Base-by-base conservation (phyloP, 306 rosid species). In the Acacia crassicarpa region DNA sequence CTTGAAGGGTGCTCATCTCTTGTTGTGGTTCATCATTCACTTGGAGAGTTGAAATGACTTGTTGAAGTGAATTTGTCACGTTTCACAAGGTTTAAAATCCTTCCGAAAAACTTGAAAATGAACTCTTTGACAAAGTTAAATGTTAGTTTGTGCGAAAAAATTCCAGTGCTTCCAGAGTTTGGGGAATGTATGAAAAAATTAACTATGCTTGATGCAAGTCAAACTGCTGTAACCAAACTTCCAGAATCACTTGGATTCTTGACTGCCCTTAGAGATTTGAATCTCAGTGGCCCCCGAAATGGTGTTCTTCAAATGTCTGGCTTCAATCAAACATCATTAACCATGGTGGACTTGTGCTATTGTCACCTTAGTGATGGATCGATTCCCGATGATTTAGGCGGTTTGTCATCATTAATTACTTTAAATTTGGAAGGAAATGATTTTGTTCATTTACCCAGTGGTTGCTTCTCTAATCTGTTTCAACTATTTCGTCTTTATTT, bases 191-290 rank as follows among this genome's bases (percentile, higher is more conserved):
- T 74, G 78, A 13, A 20, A 74, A 32, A 38, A 1, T 17, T 74
- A 4, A 9, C 54, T 14, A 6, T 20, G 2, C 46, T 74, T 74
- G 66, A 74, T n/a, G 14, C 16, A 48, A 35, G 62, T 22, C 1
- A 27, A 0, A 73, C 44, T 49, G 27, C 27, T 30, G 23, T 73
- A 16, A 20, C 9, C 11, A 2, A 49, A 9, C 59, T 73, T 16
- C 77, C 43, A 27, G 27, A 53, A 16, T 73, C 77, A 49, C 44
- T 73, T 49, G 44, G 61, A 2, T 73, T 73, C 63, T 49, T 73
- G 62, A 48, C 45, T 49, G 6, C 63, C 49, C 62, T 73, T 4
- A 6, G 6, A 16, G 44, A 4, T 14, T 73, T 73, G 77, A 49
- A 73, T 4, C 9, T 73, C 5, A 73, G 9, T 1, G 62, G 44